Evolutionary conservation across 345 rosid genomes (phyloP).

Genomic region (Salix exigua): DNA sequence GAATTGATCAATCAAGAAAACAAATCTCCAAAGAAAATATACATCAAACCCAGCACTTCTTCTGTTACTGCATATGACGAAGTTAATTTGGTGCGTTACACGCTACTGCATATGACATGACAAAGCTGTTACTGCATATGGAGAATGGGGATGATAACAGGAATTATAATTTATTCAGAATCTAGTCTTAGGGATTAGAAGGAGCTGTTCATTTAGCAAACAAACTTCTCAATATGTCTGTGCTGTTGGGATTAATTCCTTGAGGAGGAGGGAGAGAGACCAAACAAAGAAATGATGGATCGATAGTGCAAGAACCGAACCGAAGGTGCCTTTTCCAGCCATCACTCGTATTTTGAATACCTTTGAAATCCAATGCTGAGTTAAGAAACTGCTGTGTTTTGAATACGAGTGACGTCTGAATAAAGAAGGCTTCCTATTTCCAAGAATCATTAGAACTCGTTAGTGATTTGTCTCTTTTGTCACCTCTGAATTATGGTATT

Average conservation of each 20-base stretch:
- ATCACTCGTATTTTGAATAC: too few species aligned
- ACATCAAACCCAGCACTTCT: neutral
- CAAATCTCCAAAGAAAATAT: neutral
- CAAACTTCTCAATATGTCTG: too few species aligned
- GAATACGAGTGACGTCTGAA: neutral
- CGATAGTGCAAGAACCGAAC: neutral
- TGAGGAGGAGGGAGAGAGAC: slow-evolving; percentile 11
- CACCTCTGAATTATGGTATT: neutral
- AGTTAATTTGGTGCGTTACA: too few species aligned
- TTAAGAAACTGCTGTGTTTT: slow-evolving; percentile 20
- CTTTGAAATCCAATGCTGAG: slow-evolving; percentile 16
- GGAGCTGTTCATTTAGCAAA: too few species aligned
- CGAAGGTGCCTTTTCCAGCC: slow-evolving; percentile 7
- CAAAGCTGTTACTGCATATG: too few species aligned
- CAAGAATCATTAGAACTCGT: neutral
- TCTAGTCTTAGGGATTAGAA: too few species aligned
- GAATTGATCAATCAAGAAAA: neutral
- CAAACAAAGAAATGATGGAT: slow-evolving; percentile 3
- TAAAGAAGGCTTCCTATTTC: too few species aligned
- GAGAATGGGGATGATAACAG: too few species aligned
- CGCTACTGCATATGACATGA: too few species aligned
- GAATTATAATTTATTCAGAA: too few species aligned
- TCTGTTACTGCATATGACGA: too few species aligned
- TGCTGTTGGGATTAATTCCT: too few species aligned
- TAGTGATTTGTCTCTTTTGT: neutral